A percentile compares a stretch with the other conserved stretches of the same genome.
Evolutionary conservation across 2,329 filamentous ascomycete genomes (phyloP).

Genomic region (Pseudogymnoascus verrucosus): DNA sequence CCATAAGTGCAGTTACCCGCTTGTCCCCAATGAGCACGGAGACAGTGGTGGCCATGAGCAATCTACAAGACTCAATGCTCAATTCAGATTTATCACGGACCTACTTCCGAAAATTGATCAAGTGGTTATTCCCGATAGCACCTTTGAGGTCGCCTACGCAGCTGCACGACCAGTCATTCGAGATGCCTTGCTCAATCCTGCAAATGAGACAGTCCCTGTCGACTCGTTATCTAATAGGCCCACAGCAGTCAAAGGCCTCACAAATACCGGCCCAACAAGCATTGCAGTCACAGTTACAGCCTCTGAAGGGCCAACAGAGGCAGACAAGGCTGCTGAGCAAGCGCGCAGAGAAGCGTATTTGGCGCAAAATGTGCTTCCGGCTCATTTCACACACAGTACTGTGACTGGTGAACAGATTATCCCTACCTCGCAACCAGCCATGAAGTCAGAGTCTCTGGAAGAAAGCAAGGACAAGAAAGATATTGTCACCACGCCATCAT

Average conservation of each 20-base stretch:
- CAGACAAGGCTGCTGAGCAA: constrained; percentile 56
- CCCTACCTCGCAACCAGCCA: constrained; percentile 28
- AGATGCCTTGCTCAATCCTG: constrained; percentile 57
- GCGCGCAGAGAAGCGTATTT: constrained; percentile 58
- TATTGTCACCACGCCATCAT: constrained; percentile 28
- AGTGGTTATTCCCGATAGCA: constrained; percentile 65
- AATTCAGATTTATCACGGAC: constrained; percentile 71
- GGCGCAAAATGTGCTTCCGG: constrained; percentile 60
- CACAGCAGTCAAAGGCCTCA: constrained; percentile 61
- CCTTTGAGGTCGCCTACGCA: constrained; percentile 60
- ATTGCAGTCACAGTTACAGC: constrained; percentile 64
- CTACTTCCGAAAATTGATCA: constrained; percentile 69
- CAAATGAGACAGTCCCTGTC: constrained; percentile 50
- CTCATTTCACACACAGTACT: constrained; percentile 65
- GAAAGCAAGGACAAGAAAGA: constrained; percentile 43
- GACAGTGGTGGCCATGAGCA: constrained; percentile 64
- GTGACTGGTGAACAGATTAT: constrained; percentile 56
- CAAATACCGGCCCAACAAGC: constrained; percentile 58
- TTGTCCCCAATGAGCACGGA: constrained; percentile 59
- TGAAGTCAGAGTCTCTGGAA: constrained; percentile 30
- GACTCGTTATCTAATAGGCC: constrained; percentile 47
- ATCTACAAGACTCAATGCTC: constrained; percentile 66
- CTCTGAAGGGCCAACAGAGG: constrained; percentile 56
- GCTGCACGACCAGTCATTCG: constrained; percentile 57
- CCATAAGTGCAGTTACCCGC: constrained; percentile 61